These are phyloP conservation scores for Candida insectorum DNA, from an alignment of 805 yeast species.

Conservation along the genomic window DNA sequence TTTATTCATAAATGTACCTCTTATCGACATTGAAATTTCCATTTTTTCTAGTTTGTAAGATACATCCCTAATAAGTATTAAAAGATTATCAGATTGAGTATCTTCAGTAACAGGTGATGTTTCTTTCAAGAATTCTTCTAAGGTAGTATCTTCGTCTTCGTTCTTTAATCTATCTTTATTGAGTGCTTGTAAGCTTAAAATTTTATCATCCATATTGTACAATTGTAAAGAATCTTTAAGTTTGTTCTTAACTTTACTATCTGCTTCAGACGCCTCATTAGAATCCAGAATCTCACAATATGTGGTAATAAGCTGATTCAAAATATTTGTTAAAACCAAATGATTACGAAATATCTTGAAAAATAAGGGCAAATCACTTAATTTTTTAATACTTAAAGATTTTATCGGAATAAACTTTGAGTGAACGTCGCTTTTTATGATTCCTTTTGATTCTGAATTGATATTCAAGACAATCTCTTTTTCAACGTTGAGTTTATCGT, in stretches of 20 bases:
- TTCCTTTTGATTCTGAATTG: neutral
- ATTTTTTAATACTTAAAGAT: conserved; percentile 18
- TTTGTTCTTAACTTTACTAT: conserved; percentile 16
- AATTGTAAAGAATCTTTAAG: conserved; percentile 33
- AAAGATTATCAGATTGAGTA: conserved; percentile 19
- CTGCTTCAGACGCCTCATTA: conserved; percentile 12
- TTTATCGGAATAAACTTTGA: conserved; percentile 20
- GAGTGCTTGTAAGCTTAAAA: conserved; percentile 29
- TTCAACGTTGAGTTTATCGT: conserved; percentile 10
- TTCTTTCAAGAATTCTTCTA: conserved; percentile 26
- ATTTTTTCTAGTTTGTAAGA: conserved; percentile 5
- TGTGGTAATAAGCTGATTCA: conserved; percentile 2
- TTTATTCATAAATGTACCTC: conserved; percentile 3
- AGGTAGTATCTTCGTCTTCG: conserved; percentile 12
- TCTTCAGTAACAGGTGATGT: conserved; percentile 11
- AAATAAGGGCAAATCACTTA: conserved; percentile 22
- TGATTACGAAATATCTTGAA: conserved; percentile 31
- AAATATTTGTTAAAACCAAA: conserved; percentile 22
- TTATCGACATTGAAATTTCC: conserved; percentile 3
- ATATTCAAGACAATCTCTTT: conserved; percentile 7
- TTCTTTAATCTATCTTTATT: conserved; percentile 12
- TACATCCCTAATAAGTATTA: conserved; percentile 21
- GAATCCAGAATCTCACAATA: neutral
- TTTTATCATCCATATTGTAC: conserved; percentile 35
- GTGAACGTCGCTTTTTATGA: conserved; percentile 10